These are phyloP conservation scores for Globisporangium abappressorium DNA, from an alignment of 352 stramenopile genomes.

Conservation along the genomic window DNA sequence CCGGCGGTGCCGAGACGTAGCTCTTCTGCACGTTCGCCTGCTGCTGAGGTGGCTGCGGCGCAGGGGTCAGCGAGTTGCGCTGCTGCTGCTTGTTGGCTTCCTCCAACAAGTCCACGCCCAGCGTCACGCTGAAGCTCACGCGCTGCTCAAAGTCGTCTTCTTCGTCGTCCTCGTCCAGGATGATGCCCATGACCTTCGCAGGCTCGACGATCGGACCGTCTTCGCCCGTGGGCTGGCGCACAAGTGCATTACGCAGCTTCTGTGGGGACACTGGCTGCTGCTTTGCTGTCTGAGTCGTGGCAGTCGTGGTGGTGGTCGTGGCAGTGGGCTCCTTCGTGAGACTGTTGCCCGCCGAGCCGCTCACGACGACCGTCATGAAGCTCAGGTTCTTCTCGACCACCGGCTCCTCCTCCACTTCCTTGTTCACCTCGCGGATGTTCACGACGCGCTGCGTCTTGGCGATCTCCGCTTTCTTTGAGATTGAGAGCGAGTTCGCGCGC, in stretches of 20 bases:
- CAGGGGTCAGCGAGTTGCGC: constrained; percentile 44
- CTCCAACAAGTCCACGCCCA: constrained; percentile 60
- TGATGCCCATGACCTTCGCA: constrained; percentile 79
- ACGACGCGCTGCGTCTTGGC: constrained; percentile 70
- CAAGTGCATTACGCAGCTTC: constrained; percentile 12
- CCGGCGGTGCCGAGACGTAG: constrained; percentile 22
- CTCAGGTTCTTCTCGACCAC: constrained; percentile 7
- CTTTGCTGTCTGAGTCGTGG: constrained; percentile 11
- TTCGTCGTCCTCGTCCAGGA: constrained; percentile 54
- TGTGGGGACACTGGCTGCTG: constrained; percentile 17
- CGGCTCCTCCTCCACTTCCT: constrained; percentile 17
- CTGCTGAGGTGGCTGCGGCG: constrained; percentile 16
- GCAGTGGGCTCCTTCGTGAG: constrained; percentile 16
- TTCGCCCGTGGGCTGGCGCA: constrained; percentile 78
- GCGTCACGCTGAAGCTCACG: constrained; percentile 84
- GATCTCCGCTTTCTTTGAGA: constrained; percentile 49
- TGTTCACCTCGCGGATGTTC: constrained; percentile 65
- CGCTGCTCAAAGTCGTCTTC: constrained; percentile 43
- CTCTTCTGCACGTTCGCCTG: constrained; percentile 15
- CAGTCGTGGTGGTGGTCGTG: constrained; percentile 18
- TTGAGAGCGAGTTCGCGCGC: constrained; percentile 52
- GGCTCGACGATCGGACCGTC: constrained; percentile 67
- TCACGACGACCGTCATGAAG: constrained; percentile 53
- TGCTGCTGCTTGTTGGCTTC: constrained; percentile 67
- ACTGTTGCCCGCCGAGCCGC: constrained; percentile 25